phyloP scores from a whole-genome alignment of 169 alveolate species.

The Plasmodium fragile region DNA sequence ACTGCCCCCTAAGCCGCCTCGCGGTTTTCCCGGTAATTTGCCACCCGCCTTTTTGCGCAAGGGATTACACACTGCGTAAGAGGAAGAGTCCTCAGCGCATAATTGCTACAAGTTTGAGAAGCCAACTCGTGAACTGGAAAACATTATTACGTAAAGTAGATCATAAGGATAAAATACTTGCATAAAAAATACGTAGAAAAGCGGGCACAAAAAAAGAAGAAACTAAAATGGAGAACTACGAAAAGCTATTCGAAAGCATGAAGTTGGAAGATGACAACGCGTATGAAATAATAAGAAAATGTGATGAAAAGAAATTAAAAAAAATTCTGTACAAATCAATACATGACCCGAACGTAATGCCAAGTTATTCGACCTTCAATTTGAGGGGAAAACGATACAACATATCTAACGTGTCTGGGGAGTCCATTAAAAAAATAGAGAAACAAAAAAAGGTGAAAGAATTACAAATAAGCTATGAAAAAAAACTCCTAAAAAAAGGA shows the following conservation, averaged over 20 bases:
- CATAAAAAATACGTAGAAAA: background rate
- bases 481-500: conserved; percentile 70
- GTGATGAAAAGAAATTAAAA: conserved; percentile 68
- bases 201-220: background rate
- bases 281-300: conserved; percentile 59
- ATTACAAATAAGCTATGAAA: conserved; percentile 49
- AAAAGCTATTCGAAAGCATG: conserved; percentile 40
- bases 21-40: background rate
- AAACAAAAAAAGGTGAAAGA: conserved; percentile 62
- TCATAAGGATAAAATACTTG: background rate
- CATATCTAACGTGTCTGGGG: conserved; percentile 63
- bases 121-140: background rate
- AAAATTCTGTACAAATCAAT: conserved; percentile 68
- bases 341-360: conserved; percentile 70
- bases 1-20: background rate
- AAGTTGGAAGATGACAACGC: conserved; percentile 65
- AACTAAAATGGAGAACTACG: conserved; percentile 68
- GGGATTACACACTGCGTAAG: background rate
- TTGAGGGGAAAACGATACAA: conserved; percentile 74
- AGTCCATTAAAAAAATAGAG: conserved; percentile 36
- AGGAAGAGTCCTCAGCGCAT: background rate
- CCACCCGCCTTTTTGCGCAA: background rate
- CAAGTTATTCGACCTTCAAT: conserved; percentile 77
- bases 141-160: background rate
- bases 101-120: background rate